Conservation (phyloP, 805 yeast genomes). For the Yamadazyma tumulicola region DNA sequence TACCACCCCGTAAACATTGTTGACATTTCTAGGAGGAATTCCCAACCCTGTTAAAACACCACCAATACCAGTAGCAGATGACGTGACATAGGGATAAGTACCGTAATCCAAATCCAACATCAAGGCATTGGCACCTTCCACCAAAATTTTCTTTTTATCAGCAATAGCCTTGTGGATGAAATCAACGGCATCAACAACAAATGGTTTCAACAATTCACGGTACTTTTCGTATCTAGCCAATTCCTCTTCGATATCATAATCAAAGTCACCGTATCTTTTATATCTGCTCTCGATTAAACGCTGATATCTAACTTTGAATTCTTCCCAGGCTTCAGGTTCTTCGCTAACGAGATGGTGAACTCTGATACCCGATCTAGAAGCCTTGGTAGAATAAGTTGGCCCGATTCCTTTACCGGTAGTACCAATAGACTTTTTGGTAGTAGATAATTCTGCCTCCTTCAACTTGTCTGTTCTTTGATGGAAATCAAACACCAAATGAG, state of each 20-base stretch:
- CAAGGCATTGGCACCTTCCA: constrained; percentile 97
- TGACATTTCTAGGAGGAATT: constrained; percentile 82
- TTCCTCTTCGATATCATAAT: constrained; percentile 79
- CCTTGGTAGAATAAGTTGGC: constrained; percentile 96
- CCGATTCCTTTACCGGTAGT: constrained; percentile 99
- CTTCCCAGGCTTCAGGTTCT: constrained; percentile 90
- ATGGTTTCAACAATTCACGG: constrained; percentile 76
- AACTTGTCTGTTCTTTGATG: constrained; percentile 96
- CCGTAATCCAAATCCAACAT: constrained; percentile 98
- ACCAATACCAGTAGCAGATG: constrained; percentile 94
- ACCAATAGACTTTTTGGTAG: constrained; percentile 83
- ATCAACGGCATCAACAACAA: constrained; percentile 88
- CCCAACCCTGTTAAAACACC: constrained; percentile 98
- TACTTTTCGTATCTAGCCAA: constrained; percentile 70
- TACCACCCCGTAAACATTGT: constrained; percentile 88
- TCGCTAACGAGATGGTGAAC: constrained; percentile 92
- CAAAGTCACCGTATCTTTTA: constrained; percentile 91
- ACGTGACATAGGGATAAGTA: constrained; percentile 96
- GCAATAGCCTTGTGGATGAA: constrained; percentile 76
- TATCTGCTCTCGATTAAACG: constrained; percentile 77
- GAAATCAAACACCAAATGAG: constrained; percentile 95
- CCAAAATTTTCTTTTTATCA: constrained; percentile 77
- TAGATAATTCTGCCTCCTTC: constrained; percentile 85
- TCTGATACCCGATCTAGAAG: constrained; percentile 93
- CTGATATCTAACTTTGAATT: constrained; percentile 73